Evolutionary conservation across 163 green algal genomes (phyloP).

Genomic region (Scenedesmus sp.): DNA sequence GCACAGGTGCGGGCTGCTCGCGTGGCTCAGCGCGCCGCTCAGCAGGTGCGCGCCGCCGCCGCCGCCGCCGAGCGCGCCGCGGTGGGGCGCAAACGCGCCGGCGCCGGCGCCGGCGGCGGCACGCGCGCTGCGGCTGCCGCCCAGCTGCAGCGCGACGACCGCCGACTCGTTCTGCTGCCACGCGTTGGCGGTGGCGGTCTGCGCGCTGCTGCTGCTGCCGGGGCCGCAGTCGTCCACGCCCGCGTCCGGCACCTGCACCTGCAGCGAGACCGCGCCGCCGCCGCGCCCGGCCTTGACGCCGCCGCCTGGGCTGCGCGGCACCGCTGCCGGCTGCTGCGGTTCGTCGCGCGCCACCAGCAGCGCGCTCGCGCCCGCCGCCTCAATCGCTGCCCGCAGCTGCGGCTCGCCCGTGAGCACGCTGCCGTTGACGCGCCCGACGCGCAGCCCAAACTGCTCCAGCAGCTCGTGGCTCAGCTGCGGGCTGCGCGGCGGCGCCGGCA

Average conservation of each 20-base stretch:
- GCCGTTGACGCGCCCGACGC: slow-evolving; percentile 16
- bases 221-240: slow-evolving; percentile 30
- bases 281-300: too few species aligned
- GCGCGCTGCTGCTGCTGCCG: slow-evolving; percentile 24
- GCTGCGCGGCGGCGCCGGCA: neutral
- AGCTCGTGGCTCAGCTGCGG: slow-evolving; percentile 31
- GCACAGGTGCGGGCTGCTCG: slow-evolving; percentile 16
- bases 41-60: neutral
- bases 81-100: too few species aligned
- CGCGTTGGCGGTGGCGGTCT: neutral
- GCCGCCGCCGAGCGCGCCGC: too few species aligned
- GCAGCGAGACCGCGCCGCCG: too few species aligned
- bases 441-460: slow-evolving; percentile 38
- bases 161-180: slow-evolving; percentile 38
- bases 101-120: too few species aligned
- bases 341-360: slow-evolving; percentile 11
- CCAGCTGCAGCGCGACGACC: neutral
- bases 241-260: slow-evolving; percentile 37
- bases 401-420: neutral
- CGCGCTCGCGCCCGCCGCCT: neutral
- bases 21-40: neutral
- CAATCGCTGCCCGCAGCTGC: slow-evolving; percentile 23
- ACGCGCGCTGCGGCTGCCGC: neutral
- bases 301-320: neutral
- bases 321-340: neutral